Evolutionary conservation across 805 yeast genomes (phyloP).

Genomic region (Wickerhamiella kurtzmanii): DNA sequence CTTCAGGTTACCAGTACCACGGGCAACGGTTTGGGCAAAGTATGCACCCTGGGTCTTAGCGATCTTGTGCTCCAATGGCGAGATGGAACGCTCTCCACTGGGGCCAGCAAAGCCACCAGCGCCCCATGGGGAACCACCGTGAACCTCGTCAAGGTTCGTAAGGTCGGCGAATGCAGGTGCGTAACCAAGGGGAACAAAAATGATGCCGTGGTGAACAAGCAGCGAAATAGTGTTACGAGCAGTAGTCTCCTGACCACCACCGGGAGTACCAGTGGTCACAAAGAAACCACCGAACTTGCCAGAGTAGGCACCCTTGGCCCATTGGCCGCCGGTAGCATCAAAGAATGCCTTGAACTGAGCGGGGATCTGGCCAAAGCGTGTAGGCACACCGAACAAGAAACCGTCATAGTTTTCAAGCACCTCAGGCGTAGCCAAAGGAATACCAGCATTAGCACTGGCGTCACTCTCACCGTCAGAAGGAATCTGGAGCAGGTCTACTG

Average conservation of each 20-base stretch:
- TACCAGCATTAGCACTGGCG: conserved; percentile 24
- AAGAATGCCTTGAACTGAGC: conserved; percentile 66
- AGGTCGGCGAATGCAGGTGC: conserved; percentile 42
- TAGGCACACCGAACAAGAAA: conserved; percentile 71
- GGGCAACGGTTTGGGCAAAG: conserved; percentile 36
- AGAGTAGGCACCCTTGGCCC: conserved; percentile 60
- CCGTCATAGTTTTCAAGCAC: conserved; percentile 59
- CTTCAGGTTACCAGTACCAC: conserved; percentile 6
- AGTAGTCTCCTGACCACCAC: conserved; percentile 77
- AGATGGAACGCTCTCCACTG: conserved; percentile 62
- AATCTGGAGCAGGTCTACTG: conserved; percentile 59
- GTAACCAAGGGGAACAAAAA: conserved; percentile 72
- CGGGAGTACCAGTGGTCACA: conserved; percentile 58
- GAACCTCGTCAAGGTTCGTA: conserved; percentile 46
- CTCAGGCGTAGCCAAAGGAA: conserved; percentile 49
- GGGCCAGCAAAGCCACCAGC: conserved; percentile 69
- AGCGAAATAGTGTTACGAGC: conserved; percentile 48
- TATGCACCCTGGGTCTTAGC: conserved; percentile 56
- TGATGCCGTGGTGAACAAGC: conserved; percentile 68
- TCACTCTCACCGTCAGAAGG: conserved; percentile 44
- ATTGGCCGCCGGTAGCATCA: conserved; percentile 66
- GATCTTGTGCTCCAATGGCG: conserved; percentile 46
- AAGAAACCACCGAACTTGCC: conserved; percentile 69
- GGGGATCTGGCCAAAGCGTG: conserved; percentile 72
- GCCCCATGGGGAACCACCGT: conserved; percentile 80